Conservation (phyloP, 169 alveolate species). For the Eimeria sp. region DNA sequence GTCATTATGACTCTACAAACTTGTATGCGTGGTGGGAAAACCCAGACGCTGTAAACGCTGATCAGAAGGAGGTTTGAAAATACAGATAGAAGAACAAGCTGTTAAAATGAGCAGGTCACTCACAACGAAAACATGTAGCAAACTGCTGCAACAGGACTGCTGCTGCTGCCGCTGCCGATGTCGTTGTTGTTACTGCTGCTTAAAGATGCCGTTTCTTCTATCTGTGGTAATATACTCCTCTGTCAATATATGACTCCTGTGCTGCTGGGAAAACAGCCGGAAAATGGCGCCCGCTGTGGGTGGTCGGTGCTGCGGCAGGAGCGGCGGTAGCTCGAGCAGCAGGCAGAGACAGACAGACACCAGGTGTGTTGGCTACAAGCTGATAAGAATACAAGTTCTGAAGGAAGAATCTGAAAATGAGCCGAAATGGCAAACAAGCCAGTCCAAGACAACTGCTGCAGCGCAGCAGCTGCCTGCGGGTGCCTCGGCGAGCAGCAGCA, state of each 20-base stretch:
- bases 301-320: constrained; percentile 33
- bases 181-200: constrained; percentile 25
- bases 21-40: not conserved
- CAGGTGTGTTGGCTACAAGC: constrained; percentile 24
- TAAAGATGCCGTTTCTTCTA: not conserved
- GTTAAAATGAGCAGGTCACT: not conserved
- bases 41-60: not conserved
- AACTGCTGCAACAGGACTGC: constrained; percentile 1
- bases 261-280: constrained; percentile 8
- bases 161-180: constrained; percentile 2
- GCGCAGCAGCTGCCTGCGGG: constrained; percentile 53
- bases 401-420: not conserved
- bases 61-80: not conserved
- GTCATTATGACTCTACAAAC: not conserved
- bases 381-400: not conserved
- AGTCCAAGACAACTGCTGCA: constrained; percentile 26
- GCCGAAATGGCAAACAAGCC: not conserved
- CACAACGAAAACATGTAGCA: constrained; percentile 1
- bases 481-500: constrained; percentile 64
- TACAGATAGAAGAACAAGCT: not conserved
- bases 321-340: constrained; percentile 22
- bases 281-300: constrained; percentile 14
- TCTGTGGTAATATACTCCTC: not conserved
- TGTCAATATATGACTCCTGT: not conserved
- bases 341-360: constrained; percentile 5